Base-by-base conservation (phyloP, 306 rosid species). In the Rubus idaeus region DNA sequence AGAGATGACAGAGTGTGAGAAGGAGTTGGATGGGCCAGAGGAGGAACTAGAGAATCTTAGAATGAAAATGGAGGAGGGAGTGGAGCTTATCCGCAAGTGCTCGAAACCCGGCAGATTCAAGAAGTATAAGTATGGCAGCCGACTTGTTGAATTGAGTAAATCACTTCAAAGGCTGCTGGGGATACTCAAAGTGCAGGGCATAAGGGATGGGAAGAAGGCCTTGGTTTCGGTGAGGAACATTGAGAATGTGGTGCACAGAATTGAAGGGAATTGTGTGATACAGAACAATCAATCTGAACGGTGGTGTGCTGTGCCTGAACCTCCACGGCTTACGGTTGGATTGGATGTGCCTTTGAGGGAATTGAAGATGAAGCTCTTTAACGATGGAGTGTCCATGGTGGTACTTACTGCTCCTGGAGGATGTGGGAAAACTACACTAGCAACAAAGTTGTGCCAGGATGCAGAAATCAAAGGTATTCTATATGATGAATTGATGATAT, bases 341-440 rank as follows among this genome's bases (percentile, higher is more conserved):
- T 82, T 89, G 80, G 91, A 89, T 53, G 73, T 39, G 68, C 84
- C 79, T 42, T 17, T 91, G 74, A 70, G 37, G 75, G 87, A 88
- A 37, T 37, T 91, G 76, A 90, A 91, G 89, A 8, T 53, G 53
- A 66, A 58, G 81, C 82, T 89, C 64, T 75, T 87, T 1, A 71
- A 42, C n/a, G 71, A 68, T 46, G 83, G 39, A 3, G 75, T 30
- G 3, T 73, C 87, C 0, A 75, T 87, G 77, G 63, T 77, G 47
- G 84, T 84, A 4, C 55, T 91, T 17, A 85, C 93, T 6, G 90
- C 86, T n/a, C 49, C 83, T 3, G 84, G 66, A 18, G 96, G 93
- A 45, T 80, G 83, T 1, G 93, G 96, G 50, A 90, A 88, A 80
- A 82, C 93, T 5, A 82, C 96, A 0, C 77, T 91, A 58, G 91